Evolutionary conservation across 805 yeast genomes (phyloP).

Genomic region (Wickerhamiella allomyrinae): DNA sequence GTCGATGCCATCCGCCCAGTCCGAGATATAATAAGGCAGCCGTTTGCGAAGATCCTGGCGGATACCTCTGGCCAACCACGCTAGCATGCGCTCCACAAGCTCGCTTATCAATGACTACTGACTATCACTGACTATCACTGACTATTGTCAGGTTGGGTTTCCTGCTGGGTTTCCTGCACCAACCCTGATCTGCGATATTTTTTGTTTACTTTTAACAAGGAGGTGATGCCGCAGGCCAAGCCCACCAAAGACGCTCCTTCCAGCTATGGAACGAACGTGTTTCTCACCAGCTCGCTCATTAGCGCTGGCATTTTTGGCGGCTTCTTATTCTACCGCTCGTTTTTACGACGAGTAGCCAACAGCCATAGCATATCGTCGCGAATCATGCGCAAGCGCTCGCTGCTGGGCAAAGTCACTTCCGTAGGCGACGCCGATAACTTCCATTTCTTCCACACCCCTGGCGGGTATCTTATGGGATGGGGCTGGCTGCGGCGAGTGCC

Average conservation of each 20-base stretch:
- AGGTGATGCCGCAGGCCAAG: too few relatives aligned
- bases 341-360: constrained; percentile 36
- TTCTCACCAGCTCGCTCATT: constrained; percentile 7
- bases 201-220: too few relatives aligned
- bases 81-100: too few relatives aligned
- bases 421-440: constrained; percentile 97
- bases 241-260: too few relatives aligned
- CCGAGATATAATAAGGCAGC: constrained; percentile 57
- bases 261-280: background rate
- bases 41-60: constrained; percentile 36
- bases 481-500: constrained; percentile 74
- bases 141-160: too few relatives aligned
- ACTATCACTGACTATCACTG: too few relatives aligned
- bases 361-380: constrained; percentile 37
- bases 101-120: too few relatives aligned
- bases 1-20: constrained; percentile 69
- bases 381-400: constrained; percentile 31
- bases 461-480: constrained; percentile 83
- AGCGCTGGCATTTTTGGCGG: constrained; percentile 30
- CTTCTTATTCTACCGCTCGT: constrained; percentile 31
- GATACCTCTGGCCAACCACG: constrained; percentile 29
- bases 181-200: too few relatives aligned
- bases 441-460: constrained; percentile 85
- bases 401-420: constrained; percentile 65
- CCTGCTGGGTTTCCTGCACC: too few relatives aligned